phyloP scores from a whole-genome alignment of 495 filamentous ascomycete genomes.

The Annulohypoxylon nitens region DNA sequence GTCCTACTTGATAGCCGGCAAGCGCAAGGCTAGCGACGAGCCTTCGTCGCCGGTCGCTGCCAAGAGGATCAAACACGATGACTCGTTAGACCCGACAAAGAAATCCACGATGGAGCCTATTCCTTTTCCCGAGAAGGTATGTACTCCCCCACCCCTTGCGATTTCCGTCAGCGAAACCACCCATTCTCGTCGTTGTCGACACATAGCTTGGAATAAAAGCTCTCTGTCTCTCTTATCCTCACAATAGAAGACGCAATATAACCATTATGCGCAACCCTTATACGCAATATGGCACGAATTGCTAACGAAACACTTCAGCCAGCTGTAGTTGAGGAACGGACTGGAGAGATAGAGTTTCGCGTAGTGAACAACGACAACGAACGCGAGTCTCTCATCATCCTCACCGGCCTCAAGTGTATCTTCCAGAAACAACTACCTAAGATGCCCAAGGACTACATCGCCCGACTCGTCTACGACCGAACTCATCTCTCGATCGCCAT shows the following conservation, averaged over 20 bases:
- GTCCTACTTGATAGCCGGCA: slow-evolving; percentile 62
- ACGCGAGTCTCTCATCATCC: slow-evolving; percentile 89
- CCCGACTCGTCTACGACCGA: slow-evolving; percentile 94
- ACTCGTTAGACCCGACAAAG: slow-evolving; percentile 65
- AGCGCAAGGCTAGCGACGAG: slow-evolving; percentile 84
- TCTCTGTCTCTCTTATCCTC: neutral
- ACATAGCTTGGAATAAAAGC: neutral
- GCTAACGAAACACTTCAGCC: slow-evolving; percentile 63
- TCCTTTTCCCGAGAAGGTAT: slow-evolving; percentile 87
- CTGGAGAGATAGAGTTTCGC: slow-evolving; percentile 95
- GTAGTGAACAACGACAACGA: slow-evolving; percentile 97
- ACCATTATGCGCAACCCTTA: neutral
- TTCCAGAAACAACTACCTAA: slow-evolving; percentile 99
- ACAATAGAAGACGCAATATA: neutral
- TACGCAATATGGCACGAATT: neutral
- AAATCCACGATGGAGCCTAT: slow-evolving; percentile 69
- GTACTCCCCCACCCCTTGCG: slow-evolving; percentile 21
- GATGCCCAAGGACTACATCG: slow-evolving; percentile 99
- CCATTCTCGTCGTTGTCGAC: neutral
- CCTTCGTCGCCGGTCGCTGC: slow-evolving; percentile 70
- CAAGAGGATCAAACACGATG: slow-evolving; percentile 74
- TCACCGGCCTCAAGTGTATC: slow-evolving; percentile 96
- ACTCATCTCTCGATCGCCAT: slow-evolving; percentile 97
- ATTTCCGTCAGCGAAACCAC: neutral
- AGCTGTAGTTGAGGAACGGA: slow-evolving; percentile 92